Conservation (phyloP, 2,329 filamentous ascomycete genomes). For the Exutisphaerella laricina region DNA sequence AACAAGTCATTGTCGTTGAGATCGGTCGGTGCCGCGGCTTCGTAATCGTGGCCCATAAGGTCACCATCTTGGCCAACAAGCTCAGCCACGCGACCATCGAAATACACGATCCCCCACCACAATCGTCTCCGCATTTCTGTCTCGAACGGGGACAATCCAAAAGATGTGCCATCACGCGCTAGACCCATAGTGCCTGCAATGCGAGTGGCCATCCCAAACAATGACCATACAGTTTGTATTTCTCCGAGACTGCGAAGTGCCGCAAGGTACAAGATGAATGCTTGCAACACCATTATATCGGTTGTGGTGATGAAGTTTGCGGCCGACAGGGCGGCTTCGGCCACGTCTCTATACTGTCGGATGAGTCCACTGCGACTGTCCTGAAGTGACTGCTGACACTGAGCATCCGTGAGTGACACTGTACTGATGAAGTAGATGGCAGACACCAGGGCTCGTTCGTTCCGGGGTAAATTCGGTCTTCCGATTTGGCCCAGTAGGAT, state of each 20-base stretch:
- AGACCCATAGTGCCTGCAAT: conserved; percentile 42
- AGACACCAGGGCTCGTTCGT: conserved; percentile 32
- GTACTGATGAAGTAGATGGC: conserved; percentile 33
- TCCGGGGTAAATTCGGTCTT: conserved; percentile 50
- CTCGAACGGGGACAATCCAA: conserved; percentile 31
- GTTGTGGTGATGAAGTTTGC: conserved; percentile 29
- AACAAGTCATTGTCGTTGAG: conserved; percentile 49
- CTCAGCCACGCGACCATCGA: conserved; percentile 64
- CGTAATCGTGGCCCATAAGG: conserved; percentile 24
- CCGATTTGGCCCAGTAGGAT: conserved; percentile 57
- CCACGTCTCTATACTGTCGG: conserved; percentile 21
- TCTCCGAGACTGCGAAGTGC: conserved; percentile 24
- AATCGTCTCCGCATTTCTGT: conserved; percentile 32
- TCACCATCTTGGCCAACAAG: conserved; percentile 38
- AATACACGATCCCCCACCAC: conserved; percentile 49
- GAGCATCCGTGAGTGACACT: conserved; percentile 29
- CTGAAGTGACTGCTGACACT: conserved; percentile 23
- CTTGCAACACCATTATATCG: conserved; percentile 27
- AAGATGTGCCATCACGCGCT: conserved; percentile 24
- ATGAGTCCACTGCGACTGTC: conserved; percentile 20
- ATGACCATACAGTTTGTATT: conserved; percentile 22
- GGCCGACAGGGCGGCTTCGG: conserved; percentile 24
- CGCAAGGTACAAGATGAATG: conserved; percentile 28
- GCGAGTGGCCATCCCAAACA: conserved; percentile 36
- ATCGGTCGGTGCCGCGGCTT: conserved; percentile 42